A percentile compares a stretch with the other conserved stretches of the same genome.
These are phyloP conservation scores for Leccinum rimulosum DNA, from an alignment of 768 basidiomycete genomes.

Conservation along the genomic window DNA sequence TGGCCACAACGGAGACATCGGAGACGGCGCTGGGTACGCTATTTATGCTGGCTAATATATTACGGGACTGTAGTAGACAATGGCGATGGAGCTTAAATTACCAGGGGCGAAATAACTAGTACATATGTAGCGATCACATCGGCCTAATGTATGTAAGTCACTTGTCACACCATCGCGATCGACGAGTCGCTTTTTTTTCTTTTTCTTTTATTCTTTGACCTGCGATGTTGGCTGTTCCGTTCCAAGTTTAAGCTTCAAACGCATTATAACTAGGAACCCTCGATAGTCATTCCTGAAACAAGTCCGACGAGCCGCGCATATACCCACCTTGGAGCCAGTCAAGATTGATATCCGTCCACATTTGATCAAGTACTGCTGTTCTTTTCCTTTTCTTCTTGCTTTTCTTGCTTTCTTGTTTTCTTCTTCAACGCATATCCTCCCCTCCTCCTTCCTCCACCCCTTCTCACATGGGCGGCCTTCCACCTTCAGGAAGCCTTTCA, in stretches of 20 bases:
- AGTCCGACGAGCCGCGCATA: background rate
- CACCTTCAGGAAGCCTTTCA: background rate
- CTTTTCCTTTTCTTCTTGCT: no score
- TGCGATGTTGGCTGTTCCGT: background rate
- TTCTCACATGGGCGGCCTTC: background rate
- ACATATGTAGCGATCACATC: background rate
- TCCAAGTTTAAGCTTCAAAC: background rate
- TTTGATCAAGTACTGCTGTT: no score
- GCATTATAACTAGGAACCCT: background rate
- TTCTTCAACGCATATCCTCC: background rate
- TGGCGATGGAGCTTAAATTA: background rate
- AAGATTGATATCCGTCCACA: slow-evolving; percentile 7
- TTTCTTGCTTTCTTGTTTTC: background rate
- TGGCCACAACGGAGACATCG: background rate
- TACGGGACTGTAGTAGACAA: background rate
- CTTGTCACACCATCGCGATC: background rate
- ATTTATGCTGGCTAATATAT: background rate
- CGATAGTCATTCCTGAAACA: slow-evolving; percentile 16
- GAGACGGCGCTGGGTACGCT: background rate
- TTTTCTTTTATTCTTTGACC: background rate
- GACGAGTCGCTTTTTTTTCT: no score
- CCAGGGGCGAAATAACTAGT: background rate
- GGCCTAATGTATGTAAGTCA: background rate
- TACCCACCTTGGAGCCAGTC: background rate
- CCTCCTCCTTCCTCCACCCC: no score